phyloP scores from a whole-genome alignment of 352 stramenopile genomes.

The Pythium sukuiense region DNA sequence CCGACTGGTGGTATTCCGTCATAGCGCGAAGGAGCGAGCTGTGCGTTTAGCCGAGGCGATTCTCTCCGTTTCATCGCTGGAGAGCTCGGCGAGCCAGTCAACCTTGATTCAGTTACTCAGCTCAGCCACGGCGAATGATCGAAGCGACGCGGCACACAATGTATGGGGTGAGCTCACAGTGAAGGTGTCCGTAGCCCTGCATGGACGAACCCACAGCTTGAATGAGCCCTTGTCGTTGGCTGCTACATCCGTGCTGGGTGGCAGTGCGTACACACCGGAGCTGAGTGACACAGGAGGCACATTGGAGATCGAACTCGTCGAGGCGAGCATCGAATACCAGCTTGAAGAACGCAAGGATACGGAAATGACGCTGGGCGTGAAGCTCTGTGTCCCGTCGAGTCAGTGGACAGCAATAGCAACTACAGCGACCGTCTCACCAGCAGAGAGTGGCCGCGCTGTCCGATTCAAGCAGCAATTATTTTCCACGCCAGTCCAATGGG shows the following conservation, averaged over 20 bases:
- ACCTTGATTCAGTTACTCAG: background rate
- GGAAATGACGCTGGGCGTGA: background rate
- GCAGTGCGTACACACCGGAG: background rate
- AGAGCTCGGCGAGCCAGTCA: background rate
- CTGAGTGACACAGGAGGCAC: conserved; percentile 7
- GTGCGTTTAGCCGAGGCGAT: conserved; percentile 20
- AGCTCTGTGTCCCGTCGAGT: conserved; percentile 6
- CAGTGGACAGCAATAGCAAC: conserved; percentile 7
- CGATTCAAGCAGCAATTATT: conserved; percentile 1
- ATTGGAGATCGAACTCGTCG: conserved; percentile 11
- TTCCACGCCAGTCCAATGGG: conserved; percentile 10
- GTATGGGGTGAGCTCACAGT: conserved; percentile 10
- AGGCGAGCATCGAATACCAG: background rate
- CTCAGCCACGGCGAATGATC: background rate
- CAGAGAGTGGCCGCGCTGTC: background rate
- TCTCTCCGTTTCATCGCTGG: background rate
- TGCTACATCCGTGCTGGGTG: background rate
- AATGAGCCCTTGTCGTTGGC: background rate
- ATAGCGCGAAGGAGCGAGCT: conserved; percentile 15
- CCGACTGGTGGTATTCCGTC: conserved; percentile 14
- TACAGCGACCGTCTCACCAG: background rate
- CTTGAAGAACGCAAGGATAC: background rate
- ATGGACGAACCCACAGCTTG: background rate
- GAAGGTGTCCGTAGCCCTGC: background rate
- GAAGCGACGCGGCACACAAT: background rate